phyloP scores from a whole-genome alignment of 495 filamentous ascomycete species.

The Thozetella sp. region DNA sequence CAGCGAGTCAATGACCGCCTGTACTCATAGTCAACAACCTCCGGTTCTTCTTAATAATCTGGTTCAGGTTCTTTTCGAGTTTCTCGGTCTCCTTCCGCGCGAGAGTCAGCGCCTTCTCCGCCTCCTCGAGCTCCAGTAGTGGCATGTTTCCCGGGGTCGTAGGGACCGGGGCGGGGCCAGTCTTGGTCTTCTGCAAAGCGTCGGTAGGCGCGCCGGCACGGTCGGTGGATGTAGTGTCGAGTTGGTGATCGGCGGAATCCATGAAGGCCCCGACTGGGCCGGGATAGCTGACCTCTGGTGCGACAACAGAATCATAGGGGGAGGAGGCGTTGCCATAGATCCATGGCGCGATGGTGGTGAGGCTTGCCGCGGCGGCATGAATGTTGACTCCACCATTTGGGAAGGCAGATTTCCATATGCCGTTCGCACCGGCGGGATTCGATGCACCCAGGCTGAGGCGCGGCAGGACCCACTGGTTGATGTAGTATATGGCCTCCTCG shows the following conservation, averaged over 20 bases:
- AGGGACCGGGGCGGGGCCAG: not conserved
- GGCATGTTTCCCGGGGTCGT: slow-evolving; percentile 36
- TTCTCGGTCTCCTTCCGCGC: slow-evolving; percentile 70
- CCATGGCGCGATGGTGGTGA: slow-evolving; percentile 43
- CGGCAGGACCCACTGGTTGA: slow-evolving; percentile 67
- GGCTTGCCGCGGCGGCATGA: slow-evolving; percentile 22
- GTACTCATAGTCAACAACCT: slow-evolving; percentile 30
- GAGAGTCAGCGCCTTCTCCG: slow-evolving; percentile 55
- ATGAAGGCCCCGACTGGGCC: slow-evolving; percentile 23
- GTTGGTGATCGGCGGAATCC: not conserved
- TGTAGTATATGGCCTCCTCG: slow-evolving; percentile 64
- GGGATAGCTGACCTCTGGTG: slow-evolving; percentile 30
- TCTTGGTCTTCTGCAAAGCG: not conserved
- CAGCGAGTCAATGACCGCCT: slow-evolving; percentile 31
- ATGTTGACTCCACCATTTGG: slow-evolving; percentile 8
- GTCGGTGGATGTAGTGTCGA: slow-evolving; percentile 6
- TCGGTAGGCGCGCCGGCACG: not conserved
- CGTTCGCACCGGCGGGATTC: slow-evolving; percentile 32
- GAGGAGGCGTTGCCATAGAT: slow-evolving; percentile 29
- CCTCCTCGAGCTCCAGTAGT: slow-evolving; percentile 59
- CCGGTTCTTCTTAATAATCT: slow-evolving; percentile 63
- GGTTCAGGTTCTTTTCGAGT: slow-evolving; percentile 67
- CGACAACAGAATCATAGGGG: slow-evolving; percentile 18
- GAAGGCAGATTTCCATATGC: slow-evolving; percentile 19
- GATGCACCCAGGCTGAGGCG: slow-evolving; percentile 43